Percentiles rank a stretch among this genome's conserved stretches.
These are phyloP conservation scores for Schizonepeta tenuifolia DNA, from an alignment of 257 asterid species.

Conservation along the genomic window DNA sequence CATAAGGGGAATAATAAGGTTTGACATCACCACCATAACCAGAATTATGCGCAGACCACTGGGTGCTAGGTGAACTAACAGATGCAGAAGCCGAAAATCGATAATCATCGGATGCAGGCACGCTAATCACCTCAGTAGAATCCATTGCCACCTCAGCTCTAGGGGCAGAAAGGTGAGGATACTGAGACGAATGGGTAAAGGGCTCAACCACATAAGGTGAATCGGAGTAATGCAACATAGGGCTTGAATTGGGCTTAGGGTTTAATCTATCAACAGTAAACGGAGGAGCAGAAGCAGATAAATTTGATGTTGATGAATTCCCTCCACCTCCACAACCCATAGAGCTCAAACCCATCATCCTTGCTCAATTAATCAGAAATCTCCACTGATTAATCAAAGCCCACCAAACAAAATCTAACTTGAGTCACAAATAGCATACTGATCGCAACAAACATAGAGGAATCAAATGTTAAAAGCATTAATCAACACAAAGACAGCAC, in stretches of 20 bases:
- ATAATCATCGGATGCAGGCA: constrained; percentile 46
- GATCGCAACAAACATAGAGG: constrained; percentile 10
- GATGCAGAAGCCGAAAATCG: constrained; percentile 45
- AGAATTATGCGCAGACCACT: constrained; percentile 52
- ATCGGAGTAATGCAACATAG: constrained; percentile 51
- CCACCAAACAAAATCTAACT: constrained; percentile 24
- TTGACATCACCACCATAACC: constrained; percentile 51
- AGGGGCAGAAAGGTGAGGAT: constrained; percentile 52
- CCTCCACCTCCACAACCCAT: constrained; percentile 59
- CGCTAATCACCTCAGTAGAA: constrained; percentile 45
- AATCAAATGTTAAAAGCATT: constrained; percentile 9
- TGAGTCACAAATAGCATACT: constrained; percentile 16
- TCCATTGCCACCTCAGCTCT: constrained; percentile 43
- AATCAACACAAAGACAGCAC: not conserved
- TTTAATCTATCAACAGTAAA: constrained; percentile 79
- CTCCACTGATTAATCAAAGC: constrained; percentile 46
- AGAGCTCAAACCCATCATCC: constrained; percentile 76
- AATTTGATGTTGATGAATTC: constrained; percentile 58
- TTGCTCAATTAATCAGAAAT: constrained; percentile 27
- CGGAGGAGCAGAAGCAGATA: constrained; percentile 96
- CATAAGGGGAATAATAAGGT: constrained; percentile 54
- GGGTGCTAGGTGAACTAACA: constrained; percentile 33
- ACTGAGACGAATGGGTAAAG: constrained; percentile 61
- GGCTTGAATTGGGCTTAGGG: constrained; percentile 56
- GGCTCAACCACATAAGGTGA: constrained; percentile 43